Conservation (phyloP, 257 asterid species). For the Agastache rugosa region DNA sequence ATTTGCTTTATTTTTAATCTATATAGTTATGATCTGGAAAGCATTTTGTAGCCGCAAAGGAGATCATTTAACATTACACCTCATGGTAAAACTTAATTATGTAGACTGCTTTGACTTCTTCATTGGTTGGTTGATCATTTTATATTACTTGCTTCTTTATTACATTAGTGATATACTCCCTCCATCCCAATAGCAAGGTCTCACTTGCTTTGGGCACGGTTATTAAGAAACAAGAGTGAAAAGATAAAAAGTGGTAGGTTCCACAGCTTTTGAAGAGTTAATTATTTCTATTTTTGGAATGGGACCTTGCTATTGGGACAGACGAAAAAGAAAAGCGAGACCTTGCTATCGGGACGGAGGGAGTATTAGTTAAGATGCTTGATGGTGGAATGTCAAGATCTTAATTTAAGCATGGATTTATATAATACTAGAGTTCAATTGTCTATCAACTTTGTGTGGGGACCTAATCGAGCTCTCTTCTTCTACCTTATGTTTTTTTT, state of each 20-base stretch:
- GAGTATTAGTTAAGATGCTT: conserved; percentile 1
- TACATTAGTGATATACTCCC: neutral
- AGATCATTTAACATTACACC: neutral
- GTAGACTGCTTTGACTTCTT: conserved; percentile 11
- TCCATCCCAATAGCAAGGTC: too few species aligned
- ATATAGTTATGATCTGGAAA: conserved; percentile 2
- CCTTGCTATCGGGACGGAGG: too few species aligned
- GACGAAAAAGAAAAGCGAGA: too few species aligned
- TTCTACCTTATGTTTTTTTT: neutral
- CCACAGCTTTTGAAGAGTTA: too few species aligned
- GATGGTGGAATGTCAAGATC: neutral
- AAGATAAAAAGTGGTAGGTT: too few species aligned
- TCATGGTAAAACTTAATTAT: conserved; percentile 1
- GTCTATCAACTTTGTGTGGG: too few species aligned
- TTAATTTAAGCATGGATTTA: too few species aligned
- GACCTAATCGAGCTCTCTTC: neutral
- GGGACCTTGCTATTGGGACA: too few species aligned
- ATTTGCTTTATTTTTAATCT: conserved; percentile 18
- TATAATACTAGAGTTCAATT: too few species aligned
- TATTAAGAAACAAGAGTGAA: too few species aligned
- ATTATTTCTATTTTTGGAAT: too few species aligned
- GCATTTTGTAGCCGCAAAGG: conserved; percentile 1
- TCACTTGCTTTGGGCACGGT: too few species aligned
- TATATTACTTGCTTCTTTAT: neutral
- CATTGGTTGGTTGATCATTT: neutral